Percentiles rank a stretch among this genome's conserved stretches.
Conservation (phyloP, 192 early-diverging fungal genomes). For the Coemansia sp. region DNA sequence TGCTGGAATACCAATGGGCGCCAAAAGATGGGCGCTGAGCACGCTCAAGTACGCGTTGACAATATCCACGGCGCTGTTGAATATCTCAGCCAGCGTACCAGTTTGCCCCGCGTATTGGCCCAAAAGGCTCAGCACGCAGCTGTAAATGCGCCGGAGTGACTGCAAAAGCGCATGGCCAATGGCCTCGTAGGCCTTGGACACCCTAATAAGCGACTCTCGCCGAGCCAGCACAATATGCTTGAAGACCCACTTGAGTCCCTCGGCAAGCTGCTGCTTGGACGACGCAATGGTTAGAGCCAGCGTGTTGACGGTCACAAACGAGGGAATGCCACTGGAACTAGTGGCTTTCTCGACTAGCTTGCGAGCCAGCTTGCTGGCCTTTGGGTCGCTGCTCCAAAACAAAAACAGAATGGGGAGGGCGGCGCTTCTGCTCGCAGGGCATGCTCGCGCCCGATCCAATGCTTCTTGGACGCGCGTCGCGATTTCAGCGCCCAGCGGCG, state of each 20-base stretch:
- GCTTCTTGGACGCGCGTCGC: conserved; percentile 3
- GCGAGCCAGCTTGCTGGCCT: conserved; percentile 11
- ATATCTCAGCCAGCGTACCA: conserved; percentile 2
- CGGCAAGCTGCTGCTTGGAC: conserved; percentile 37
- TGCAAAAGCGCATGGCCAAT: conserved; percentile 15
- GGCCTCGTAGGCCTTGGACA: conserved; percentile 16
- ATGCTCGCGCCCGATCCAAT: conserved; percentile 7
- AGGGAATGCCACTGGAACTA: conserved; percentile 8
- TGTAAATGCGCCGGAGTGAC: conserved; percentile 22
- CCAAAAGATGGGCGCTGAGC: conserved; percentile 19
- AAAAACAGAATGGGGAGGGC: conserved; percentile 27
- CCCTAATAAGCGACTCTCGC: conserved; percentile 12
- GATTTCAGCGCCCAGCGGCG: conserved; percentile 2
- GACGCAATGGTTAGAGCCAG: conserved; percentile 25
- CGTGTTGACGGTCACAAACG: conserved; percentile 7
- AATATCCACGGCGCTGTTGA: conserved; percentile 29
- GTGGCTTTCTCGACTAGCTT: conserved; percentile 17
- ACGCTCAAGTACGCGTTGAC: conserved; percentile 23
- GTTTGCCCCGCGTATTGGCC: not conserved
- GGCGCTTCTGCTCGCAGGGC: not conserved
- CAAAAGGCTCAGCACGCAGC: conserved; percentile 15
- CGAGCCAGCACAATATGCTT: conserved; percentile 22
- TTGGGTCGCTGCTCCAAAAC: conserved; percentile 34
- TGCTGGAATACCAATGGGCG: not conserved
- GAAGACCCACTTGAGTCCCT: conserved; percentile 36